Percentiles rank a stretch among this genome's conserved stretches.
Evolutionary conservation across 257 asterid species (phyloP).

Genomic region (Ophiorrhiza pumila): DNA sequence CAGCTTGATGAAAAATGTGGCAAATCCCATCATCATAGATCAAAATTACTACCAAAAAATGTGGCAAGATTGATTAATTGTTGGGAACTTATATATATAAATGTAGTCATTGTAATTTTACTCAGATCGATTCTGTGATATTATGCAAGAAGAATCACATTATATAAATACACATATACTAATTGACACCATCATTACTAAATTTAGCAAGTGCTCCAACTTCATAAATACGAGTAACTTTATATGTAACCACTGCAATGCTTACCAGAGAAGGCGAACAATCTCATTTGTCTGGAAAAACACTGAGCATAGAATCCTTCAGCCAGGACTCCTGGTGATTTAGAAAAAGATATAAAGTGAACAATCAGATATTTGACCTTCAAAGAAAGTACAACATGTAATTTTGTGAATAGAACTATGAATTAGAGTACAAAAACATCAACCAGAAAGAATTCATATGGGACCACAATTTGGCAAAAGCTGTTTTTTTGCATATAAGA

Average conservation of each 20-base stretch:
- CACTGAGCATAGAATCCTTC: conserved; percentile 72
- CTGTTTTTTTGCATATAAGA: not conserved
- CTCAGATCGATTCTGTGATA: too few relatives aligned
- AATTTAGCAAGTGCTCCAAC: too few relatives aligned
- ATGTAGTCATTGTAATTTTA: too few relatives aligned
- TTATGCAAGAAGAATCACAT: too few relatives aligned
- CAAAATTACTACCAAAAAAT: conserved; percentile 62
- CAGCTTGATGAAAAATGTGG: conserved; percentile 49
- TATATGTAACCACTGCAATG: conserved; percentile 4
- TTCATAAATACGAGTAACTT: conserved; percentile 10
- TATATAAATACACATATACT: too few relatives aligned
- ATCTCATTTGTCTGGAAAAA: conserved; percentile 86
- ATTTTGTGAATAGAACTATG: too few relatives aligned
- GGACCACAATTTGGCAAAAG: not conserved
- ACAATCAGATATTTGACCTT: not conserved
- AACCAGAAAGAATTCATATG: not conserved
- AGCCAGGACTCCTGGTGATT: conserved; percentile 79
- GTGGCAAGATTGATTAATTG: too few relatives aligned
- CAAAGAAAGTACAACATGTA: not conserved
- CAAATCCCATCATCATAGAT: conserved; percentile 63
- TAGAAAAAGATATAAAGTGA: conserved; percentile 20
- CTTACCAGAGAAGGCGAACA: conserved; percentile 83
- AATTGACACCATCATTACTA: too few relatives aligned
- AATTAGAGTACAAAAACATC: too few relatives aligned
- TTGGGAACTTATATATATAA: too few relatives aligned